Base-by-base conservation (phyloP, 805 yeast genomes). In the Wickerhamiella nectarea region DNA sequence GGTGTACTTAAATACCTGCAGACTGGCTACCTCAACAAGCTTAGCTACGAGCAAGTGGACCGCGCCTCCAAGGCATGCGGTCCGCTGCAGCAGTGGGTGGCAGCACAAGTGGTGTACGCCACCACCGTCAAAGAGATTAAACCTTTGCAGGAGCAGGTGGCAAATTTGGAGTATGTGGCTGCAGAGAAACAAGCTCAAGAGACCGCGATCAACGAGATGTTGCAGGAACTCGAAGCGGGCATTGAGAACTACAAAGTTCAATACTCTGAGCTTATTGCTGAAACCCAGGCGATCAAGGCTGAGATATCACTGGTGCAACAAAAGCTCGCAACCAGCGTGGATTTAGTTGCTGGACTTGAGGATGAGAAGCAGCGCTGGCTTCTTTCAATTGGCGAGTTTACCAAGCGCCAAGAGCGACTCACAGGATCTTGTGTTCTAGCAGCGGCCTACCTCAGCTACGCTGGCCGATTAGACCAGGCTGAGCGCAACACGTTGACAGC, bases 41-140 rank as follows among this genome's bases (percentile, higher is more conserved):
- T 72, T 57, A 83, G 73, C 34, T 80, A 63, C 52, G 86, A 78
- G 38, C 63, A 81, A 0, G 94, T 84, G 0, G 74, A 81, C 52
- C 67, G 96, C 33, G 97, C 97, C 4, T 80, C 94, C 59, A 85
- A 82, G 55, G 96, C 96, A 0, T 85, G 96, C 64, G 97, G 95
- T 0, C 97, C 97, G 0, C 63, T 89, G 28, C 56, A 81, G 15
- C 78, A 77, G 48, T 89, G 97, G 97, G 87, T 86, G 0, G 69
- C 70, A 43, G 96, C 97, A 0, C 96, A 89, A 50, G 66, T 86
- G n/a, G 65, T 69, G n/a, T 89, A 80, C 55, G 72, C 89, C 0
- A 55, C 72, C 1, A 80, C 86, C 18, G 62, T 84, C 36, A 80
- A 80, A 29, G 71, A 69, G 41, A 72, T 89, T 20, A 80, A 75